Conservation (phyloP, 2,329 filamentous ascomycete species). For the Paecilomyces formosus region DNA sequence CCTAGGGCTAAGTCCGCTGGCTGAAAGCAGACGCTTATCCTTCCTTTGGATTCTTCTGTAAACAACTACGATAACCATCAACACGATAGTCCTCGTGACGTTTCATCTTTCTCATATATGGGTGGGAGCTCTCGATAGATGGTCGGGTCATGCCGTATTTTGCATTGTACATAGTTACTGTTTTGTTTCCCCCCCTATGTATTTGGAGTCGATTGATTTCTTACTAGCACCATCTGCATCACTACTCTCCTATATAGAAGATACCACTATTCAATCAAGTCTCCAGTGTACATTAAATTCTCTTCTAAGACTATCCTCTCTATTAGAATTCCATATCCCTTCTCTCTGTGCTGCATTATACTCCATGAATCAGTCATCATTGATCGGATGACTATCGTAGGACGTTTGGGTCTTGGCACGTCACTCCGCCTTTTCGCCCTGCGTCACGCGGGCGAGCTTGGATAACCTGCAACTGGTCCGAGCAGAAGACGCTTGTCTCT, state of each 20-base stretch:
- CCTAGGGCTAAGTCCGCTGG: neutral
- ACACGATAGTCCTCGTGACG: neutral
- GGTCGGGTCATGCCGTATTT: neutral
- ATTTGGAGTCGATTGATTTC: neutral
- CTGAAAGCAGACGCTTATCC: neutral
- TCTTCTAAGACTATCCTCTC: neutral
- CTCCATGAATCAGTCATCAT: neutral
- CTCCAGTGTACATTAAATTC: neutral
- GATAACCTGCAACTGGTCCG: neutral
- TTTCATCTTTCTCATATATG: neutral
- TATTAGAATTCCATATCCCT: neutral
- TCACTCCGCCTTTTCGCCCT: neutral
- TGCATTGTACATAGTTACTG: neutral
- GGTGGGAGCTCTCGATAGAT: neutral
- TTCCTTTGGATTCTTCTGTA: conserved; percentile 6
- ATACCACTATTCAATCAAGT: conserved; percentile 10
- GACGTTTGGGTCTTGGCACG: neutral
- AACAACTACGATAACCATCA: neutral
- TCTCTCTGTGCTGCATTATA: neutral
- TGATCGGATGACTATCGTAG: neutral
- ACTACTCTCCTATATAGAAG: conserved; percentile 1
- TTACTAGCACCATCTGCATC: neutral
- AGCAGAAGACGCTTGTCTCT: neutral
- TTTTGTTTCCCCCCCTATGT: neutral
- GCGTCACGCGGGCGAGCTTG: neutral